Conservation (phyloP, 208 protist genomes). For the Acanthamoeba sp. region DNA sequence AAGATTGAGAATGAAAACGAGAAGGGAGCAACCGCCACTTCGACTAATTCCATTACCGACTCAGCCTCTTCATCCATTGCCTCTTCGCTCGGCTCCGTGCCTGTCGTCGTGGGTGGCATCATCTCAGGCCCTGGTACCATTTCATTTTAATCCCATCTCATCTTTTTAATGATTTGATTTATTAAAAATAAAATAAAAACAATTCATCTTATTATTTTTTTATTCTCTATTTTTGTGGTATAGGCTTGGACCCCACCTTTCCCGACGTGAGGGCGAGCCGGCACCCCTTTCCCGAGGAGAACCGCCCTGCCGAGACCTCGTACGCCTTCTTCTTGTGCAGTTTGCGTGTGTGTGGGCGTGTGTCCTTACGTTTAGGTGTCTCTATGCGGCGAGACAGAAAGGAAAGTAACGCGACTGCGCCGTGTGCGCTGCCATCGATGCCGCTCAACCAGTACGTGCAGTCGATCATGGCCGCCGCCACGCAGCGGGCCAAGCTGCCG, state of each 20-base stretch:
- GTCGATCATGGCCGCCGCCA: slow-evolving; percentile 36
- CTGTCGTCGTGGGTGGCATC: neutral
- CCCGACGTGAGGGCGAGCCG: slow-evolving; percentile 22
- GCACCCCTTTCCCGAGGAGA: slow-evolving; percentile 21
- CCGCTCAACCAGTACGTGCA: slow-evolving; percentile 45
- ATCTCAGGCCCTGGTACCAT: neutral
- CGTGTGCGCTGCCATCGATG: neutral
- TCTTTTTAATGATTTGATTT: neutral
- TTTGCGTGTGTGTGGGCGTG: too few species aligned
- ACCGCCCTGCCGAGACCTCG: neutral
- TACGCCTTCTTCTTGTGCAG: neutral
- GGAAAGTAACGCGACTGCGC: neutral
- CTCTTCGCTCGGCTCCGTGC: neutral
- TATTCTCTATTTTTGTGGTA: neutral
- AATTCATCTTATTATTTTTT: too few species aligned
- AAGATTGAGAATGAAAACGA: neutral
- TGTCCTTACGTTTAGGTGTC: too few species aligned
- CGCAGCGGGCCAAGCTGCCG: neutral
- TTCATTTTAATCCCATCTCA: neutral
- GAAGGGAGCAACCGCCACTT: neutral
- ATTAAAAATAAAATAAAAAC: neutral
- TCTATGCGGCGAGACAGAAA: neutral
- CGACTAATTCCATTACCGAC: neutral
- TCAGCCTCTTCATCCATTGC: neutral
- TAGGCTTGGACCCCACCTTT: slow-evolving; percentile 11